phyloP scores from a whole-genome alignment of 192 early-diverging fungal genomes.

The Entomortierella parvispora region DNA sequence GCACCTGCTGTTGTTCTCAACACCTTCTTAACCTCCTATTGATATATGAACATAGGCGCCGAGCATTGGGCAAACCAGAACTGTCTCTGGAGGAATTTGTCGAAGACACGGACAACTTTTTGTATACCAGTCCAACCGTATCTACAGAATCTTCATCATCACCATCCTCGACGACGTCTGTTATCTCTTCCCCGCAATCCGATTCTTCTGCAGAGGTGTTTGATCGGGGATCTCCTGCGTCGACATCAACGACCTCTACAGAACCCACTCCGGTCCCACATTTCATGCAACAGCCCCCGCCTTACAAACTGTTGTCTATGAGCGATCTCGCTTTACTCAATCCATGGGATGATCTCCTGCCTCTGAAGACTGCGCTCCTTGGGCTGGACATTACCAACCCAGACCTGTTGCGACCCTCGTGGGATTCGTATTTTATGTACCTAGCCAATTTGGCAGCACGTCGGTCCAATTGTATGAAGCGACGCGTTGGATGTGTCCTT shows the following conservation, averaged over 20 bases:
- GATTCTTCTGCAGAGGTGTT: no score
- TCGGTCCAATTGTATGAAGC: slow-evolving; percentile 98
- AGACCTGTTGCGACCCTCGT: slow-evolving; percentile 86
- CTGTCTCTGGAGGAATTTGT: slow-evolving; percentile 71
- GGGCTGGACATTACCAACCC: slow-evolving; percentile 70
- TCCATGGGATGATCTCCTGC: slow-evolving; percentile 37
- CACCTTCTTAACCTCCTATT: no score
- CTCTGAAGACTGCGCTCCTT: slow-evolving; percentile 57
- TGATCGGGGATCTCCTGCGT: neutral
- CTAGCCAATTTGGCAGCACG: slow-evolving; percentile 91
- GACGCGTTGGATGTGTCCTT: slow-evolving; percentile 94
- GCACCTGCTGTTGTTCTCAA: no score
- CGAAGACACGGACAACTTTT: slow-evolving; percentile 57
- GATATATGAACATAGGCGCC: slow-evolving; percentile 10
- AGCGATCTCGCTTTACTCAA: slow-evolving; percentile 78
- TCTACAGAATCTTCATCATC: slow-evolving; percentile 1
- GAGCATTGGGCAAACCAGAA: neutral
- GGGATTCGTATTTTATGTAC: slow-evolving; percentile 99
- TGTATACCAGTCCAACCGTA: slow-evolving; percentile 52
- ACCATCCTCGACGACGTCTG: neutral
- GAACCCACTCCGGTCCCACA: neutral
- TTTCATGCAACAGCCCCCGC: slow-evolving; percentile 10
- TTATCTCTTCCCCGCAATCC: neutral
- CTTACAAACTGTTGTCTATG: slow-evolving; percentile 54
- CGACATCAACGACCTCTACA: neutral